phyloP scores from a whole-genome alignment of 1,139 yeast genomes.

The Scheffersomyces cryptocercus region DNA sequence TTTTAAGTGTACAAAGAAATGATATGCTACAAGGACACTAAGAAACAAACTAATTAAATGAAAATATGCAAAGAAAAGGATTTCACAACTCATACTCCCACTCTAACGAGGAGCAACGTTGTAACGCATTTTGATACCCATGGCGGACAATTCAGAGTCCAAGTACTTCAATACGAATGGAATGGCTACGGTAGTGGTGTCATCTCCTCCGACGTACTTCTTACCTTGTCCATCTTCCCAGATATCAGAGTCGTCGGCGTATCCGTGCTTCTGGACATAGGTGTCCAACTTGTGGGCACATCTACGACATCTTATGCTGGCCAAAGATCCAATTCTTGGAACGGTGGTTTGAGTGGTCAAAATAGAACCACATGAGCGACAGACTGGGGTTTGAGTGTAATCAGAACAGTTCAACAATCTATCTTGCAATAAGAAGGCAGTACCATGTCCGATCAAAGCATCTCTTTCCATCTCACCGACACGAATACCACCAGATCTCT shows the following conservation, averaged over 20 bases:
- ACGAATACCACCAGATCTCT: constrained; percentile 99
- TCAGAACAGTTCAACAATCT: constrained; percentile 94
- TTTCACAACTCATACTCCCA: background rate
- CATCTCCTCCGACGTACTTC: constrained; percentile 86
- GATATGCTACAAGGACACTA: background rate
- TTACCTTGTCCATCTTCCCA: constrained; percentile 99
- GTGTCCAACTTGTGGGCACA: constrained; percentile 71
- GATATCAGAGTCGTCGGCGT: constrained; percentile 70
- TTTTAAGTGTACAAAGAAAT: no score
- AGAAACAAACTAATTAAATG: background rate
- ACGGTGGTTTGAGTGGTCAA: constrained; percentile 87
- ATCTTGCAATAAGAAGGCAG: constrained; percentile 94
- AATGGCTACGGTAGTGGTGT: constrained; percentile 91
- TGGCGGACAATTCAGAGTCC: constrained; percentile 94
- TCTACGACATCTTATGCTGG: constrained; percentile 84
- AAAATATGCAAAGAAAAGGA: background rate
- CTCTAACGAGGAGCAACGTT: constrained; percentile 64
- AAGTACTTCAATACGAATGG: constrained; percentile 95
- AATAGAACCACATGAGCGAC: constrained; percentile 92
- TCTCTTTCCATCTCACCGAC: constrained; percentile 99
- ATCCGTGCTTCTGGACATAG: constrained; percentile 37
- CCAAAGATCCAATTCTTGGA: constrained; percentile 82
- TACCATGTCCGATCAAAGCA: constrained; percentile 97
- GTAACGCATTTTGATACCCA: constrained; percentile 94
- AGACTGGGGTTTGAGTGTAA: constrained; percentile 85